phyloP scores from a whole-genome alignment of 345 rosid genomes.

The Salix koriyanagi region DNA sequence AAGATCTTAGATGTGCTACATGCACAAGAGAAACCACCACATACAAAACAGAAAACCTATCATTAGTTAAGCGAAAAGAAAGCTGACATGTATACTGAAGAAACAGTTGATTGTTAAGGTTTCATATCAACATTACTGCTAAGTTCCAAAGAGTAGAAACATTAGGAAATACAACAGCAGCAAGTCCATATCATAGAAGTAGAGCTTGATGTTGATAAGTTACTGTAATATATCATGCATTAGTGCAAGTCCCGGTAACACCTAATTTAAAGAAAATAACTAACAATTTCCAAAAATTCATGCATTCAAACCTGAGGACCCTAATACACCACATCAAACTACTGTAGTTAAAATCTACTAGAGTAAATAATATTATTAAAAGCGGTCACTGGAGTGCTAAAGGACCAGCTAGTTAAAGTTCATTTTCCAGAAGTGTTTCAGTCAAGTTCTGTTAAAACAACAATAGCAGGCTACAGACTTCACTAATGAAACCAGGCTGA shows the following conservation, averaged over 20 bases:
- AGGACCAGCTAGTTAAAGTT: background rate
- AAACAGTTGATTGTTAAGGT: background rate
- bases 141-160: background rate
- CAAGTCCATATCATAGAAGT: background rate
- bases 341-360: background rate
- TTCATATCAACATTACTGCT: background rate
- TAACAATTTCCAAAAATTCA: background rate
- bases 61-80: background rate
- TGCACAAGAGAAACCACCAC: background rate
- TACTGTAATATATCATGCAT: background rate
- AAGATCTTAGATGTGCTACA: background rate
- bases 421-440: background rate
- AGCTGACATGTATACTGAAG: background rate
- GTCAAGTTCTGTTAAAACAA: background rate
- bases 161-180: background rate
- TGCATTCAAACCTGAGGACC: background rate
- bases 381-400: background rate
- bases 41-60: background rate
- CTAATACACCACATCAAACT: background rate
- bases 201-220: background rate
- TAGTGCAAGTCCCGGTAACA: background rate
- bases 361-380: background rate
- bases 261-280: background rate
- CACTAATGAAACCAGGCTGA: background rate
- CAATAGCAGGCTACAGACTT: background rate